phyloP scores from a whole-genome alignment of 805 yeast genomes.

The Zygosaccharomyces lentus region DNA sequence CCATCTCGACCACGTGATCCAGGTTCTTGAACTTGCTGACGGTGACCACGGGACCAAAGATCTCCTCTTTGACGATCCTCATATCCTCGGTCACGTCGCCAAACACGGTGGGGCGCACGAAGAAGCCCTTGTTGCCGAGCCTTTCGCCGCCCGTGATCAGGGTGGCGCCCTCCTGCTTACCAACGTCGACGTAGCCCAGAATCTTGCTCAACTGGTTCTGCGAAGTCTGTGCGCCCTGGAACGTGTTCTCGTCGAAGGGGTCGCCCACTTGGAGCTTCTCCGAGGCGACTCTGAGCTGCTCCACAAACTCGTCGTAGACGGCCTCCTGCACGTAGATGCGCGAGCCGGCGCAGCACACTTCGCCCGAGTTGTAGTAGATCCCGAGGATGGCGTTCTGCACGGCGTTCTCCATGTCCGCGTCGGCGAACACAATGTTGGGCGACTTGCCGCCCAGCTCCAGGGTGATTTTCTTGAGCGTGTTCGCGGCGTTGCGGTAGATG shows the following conservation, averaged over 20 bases:
- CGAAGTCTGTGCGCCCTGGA: slow-evolving; percentile 93
- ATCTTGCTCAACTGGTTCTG: slow-evolving; percentile 74
- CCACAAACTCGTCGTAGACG: slow-evolving; percentile 71
- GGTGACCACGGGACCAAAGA: slow-evolving; percentile 89
- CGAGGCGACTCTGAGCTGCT: slow-evolving; percentile 51
- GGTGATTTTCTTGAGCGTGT: slow-evolving; percentile 82
- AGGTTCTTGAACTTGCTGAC: slow-evolving; percentile 74
- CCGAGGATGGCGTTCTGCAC: slow-evolving; percentile 73
- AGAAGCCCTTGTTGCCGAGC: slow-evolving; percentile 58
- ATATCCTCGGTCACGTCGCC: slow-evolving; percentile 64
- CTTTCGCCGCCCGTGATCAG: slow-evolving; percentile 68
- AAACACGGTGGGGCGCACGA: slow-evolving; percentile 67
- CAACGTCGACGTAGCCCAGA: slow-evolving; percentile 68
- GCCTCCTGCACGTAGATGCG: slow-evolving; percentile 84
- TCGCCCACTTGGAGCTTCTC: slow-evolving; percentile 66
- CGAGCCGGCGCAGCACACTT: slow-evolving; percentile 93
- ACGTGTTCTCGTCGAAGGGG: slow-evolving; percentile 72
- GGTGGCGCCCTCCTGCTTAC: slow-evolving; percentile 80
- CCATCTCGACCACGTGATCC: slow-evolving; percentile 73
- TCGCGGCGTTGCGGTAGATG: slow-evolving; percentile 78
- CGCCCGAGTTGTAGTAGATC: slow-evolving; percentile 92
- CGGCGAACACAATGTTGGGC: slow-evolving; percentile 83
- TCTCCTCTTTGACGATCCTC: slow-evolving; percentile 71
- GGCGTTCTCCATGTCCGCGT: slow-evolving; percentile 74
- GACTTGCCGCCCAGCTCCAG: slow-evolving; percentile 97